These are phyloP conservation scores for Kregervanrija fluxuum DNA, from an alignment of 805 yeast genomes.

Conservation along the genomic window DNA sequence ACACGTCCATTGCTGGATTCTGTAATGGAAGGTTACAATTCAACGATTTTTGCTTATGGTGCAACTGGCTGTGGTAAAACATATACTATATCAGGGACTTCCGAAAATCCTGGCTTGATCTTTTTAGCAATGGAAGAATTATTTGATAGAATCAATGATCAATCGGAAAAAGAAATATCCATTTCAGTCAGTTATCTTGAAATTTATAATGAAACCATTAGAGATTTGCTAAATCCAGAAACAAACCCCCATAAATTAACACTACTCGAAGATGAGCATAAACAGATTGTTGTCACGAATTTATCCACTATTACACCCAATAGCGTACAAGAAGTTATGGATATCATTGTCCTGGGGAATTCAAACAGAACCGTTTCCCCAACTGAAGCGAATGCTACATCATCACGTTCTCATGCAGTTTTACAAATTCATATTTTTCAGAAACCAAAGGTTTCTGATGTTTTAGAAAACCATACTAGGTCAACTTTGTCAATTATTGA, in stretches of 20 bases:
- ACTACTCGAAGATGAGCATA: slow-evolving; percentile 65
- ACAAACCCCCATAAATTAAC: slow-evolving; percentile 33
- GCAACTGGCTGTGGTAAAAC: slow-evolving; percentile 99
- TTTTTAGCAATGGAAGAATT: slow-evolving; percentile 73
- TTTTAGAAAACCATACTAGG: slow-evolving; percentile 60
- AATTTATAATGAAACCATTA: slow-evolving; percentile 83
- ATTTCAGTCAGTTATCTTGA: slow-evolving; percentile 71
- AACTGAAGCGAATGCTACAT: slow-evolving; percentile 84
- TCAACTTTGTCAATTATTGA: slow-evolving; percentile 86
- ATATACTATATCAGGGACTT: slow-evolving; percentile 76
- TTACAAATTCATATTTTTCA: slow-evolving; percentile 69
- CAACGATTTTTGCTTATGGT: slow-evolving; percentile 93
- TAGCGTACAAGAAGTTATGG: slow-evolving; percentile 70
- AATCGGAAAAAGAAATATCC: slow-evolving; percentile 46
- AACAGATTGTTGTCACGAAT: slow-evolving; percentile 64
- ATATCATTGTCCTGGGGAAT: slow-evolving; percentile 66
- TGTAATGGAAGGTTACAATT: slow-evolving; percentile 77
- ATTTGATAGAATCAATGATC: slow-evolving; percentile 50
- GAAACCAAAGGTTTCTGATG: slow-evolving; percentile 50
- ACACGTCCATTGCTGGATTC: slow-evolving; percentile 67
- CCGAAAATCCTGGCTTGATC: slow-evolving; percentile 70
- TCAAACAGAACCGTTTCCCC: slow-evolving; percentile 74
- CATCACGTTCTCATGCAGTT: slow-evolving; percentile 92
- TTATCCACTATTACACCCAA: slow-evolving; percentile 55
- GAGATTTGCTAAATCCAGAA: slow-evolving; percentile 64